These are phyloP conservation scores for Lolium multiflorum DNA, from an alignment of 176 grass and related monocot species.

Conservation along the genomic window DNA sequence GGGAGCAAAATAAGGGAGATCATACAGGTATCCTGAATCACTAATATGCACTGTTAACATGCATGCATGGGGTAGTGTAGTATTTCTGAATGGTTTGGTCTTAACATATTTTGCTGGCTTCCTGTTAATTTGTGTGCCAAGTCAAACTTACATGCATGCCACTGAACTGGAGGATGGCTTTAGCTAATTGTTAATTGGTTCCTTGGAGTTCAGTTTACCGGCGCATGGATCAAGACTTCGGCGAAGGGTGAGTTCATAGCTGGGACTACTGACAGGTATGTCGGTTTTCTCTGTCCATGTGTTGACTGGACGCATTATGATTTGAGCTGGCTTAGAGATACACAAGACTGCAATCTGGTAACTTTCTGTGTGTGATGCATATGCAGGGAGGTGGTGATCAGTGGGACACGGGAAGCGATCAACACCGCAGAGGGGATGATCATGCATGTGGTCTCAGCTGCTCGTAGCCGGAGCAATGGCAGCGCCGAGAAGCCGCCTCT, in stretches of 20 bases:
- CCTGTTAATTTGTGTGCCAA: not conserved
- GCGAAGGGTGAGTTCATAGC: constrained; percentile 82
- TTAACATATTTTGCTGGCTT: not conserved
- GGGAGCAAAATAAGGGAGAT: constrained; percentile 95
- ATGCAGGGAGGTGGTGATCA: constrained; percentile 15
- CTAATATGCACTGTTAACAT: not conserved
- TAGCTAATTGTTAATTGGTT: constrained; percentile 11
- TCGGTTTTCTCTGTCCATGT: not conserved
- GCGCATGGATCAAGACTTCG: constrained; percentile 90
- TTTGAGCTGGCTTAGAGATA: not conserved
- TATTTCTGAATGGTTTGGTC: not conserved
- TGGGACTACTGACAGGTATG: constrained; percentile 62
- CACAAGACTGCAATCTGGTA: not conserved
- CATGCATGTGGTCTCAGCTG: not conserved
- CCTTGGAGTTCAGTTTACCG: constrained; percentile 63
- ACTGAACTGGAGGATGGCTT: not conserved
- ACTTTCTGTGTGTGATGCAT: not conserved
- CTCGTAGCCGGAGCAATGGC: not conserved
- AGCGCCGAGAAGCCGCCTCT: not conserved
- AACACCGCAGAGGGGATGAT: constrained; percentile 5
- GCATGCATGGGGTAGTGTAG: not conserved
- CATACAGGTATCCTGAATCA: constrained; percentile 59
- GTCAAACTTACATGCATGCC: not conserved
- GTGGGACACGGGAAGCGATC: not conserved
- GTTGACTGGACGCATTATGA: too few relatives aligned